A percentile compares a stretch with the other conserved stretches of the same genome.
phyloP scores from a whole-genome alignment of 345 rosid genomes.

The Pugionium cornutum region DNA sequence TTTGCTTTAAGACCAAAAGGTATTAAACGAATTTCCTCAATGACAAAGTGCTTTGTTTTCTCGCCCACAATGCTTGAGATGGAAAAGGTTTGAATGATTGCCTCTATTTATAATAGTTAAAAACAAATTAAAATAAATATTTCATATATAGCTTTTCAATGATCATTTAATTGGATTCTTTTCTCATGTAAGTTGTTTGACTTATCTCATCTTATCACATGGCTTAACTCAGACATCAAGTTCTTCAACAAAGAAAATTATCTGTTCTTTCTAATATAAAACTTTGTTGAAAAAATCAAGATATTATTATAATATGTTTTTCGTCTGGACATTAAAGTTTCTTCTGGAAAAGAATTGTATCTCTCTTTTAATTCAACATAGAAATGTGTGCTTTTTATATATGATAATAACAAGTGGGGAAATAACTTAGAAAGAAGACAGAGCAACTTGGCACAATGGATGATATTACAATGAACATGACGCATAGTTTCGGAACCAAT shows the following conservation, averaged over 20 bases:
- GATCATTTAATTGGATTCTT: slow-evolving; percentile 12
- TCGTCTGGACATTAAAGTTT: background rate
- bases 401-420: slow-evolving; percentile 33
- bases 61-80: slow-evolving; percentile 25
- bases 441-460: slow-evolving; percentile 33
- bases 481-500: slow-evolving; percentile 18
- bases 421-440: slow-evolving; percentile 4
- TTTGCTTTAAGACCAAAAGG: slow-evolving; percentile 4
- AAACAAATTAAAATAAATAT: background rate
- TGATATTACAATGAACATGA: slow-evolving; percentile 32
- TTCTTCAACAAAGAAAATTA: slow-evolving; percentile 21
- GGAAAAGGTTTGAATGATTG: slow-evolving; percentile 16
- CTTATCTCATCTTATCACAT: slow-evolving; percentile 35
- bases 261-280: slow-evolving; percentile 16
- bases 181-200: slow-evolving; percentile 33
- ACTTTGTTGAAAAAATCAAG: slow-evolving; percentile 19
- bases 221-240: slow-evolving; percentile 32
- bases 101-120: slow-evolving; percentile 30
- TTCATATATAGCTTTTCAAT: slow-evolving; percentile 13
- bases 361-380: slow-evolving; percentile 17
- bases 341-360: background rate
- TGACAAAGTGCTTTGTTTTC: background rate
- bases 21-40: background rate
- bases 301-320: background rate
- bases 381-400: slow-evolving; percentile 9